Percentiles rank a stretch among this genome's conserved stretches.
Evolutionary conservation across 345 rosid species (phyloP).

Genomic region (Eutrema heterophyllum): DNA sequence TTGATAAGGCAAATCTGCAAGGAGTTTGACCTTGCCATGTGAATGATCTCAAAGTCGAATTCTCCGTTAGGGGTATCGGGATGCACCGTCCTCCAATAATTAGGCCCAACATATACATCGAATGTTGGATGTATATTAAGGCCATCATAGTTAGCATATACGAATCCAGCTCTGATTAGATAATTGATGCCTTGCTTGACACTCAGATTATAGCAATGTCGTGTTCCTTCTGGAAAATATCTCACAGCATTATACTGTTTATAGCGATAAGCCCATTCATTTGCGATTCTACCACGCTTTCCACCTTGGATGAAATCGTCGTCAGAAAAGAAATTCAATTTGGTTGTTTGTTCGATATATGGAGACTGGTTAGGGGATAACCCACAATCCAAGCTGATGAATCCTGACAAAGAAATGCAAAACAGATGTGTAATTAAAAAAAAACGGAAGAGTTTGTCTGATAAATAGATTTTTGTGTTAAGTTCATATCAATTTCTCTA

Average conservation of each 20-base stretch:
- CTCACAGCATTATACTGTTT: background rate
- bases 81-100: conserved; percentile 20
- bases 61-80: too few species aligned
- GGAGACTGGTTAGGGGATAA: too few species aligned
- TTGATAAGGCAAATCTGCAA: conserved; percentile 44
- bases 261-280: background rate
- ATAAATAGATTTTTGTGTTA: too few species aligned
- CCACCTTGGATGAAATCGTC: conserved; percentile 25
- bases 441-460: too few species aligned
- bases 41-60: conserved; percentile 35
- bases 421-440: too few species aligned
- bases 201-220: conserved; percentile 30
- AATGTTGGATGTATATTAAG: conserved; percentile 5
- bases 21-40: conserved; percentile 15
- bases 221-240: conserved; percentile 30
- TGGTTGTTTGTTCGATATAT: too few species aligned
- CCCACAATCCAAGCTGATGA: too few species aligned
- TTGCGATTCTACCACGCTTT: background rate
- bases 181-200: conserved; percentile 19
- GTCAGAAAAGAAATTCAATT: too few species aligned
- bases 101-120: conserved; percentile 37
- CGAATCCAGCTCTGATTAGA: conserved; percentile 25
- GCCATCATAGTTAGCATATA: conserved; percentile 40
- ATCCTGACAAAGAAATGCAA: too few species aligned
- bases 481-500: too few species aligned